Conservation (phyloP, 441 rosid genomes). For the Kokia cookei region DNA sequence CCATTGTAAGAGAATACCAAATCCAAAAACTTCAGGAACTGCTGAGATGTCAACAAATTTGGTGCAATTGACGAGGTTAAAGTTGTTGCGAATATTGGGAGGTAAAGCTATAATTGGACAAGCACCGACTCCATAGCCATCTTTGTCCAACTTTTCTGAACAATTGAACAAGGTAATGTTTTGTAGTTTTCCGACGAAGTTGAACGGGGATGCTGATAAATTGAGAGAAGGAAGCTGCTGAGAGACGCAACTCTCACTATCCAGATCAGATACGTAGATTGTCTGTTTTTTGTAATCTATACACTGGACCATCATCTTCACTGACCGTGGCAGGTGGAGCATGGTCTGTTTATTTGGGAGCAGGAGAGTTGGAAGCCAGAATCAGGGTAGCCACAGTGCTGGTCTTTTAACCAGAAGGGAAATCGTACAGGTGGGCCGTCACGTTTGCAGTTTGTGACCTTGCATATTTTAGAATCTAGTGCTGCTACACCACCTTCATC, state of each 20-base stretch:
- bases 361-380: not conserved
- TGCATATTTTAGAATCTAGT: not conserved
- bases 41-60: not conserved
- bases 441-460: not conserved
- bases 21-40: not conserved
- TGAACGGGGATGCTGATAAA: conserved; percentile 5
- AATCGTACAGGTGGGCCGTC: not conserved
- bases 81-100: not conserved
- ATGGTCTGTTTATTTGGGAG: not conserved
- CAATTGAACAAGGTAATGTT: conserved; percentile 1
- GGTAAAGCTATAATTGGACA: not conserved
- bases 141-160: not conserved
- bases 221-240: not conserved
- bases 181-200: not conserved
- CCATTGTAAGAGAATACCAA: conserved; percentile 1
- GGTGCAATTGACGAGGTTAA: not conserved
- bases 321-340: not conserved
- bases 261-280: conserved; percentile 1
- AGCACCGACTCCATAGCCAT: not conserved
- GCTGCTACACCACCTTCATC: not conserved
- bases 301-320: not conserved
- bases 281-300: not conserved
- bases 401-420: not conserved
- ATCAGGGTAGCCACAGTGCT: not conserved
- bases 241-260: not conserved